Evolutionary conservation across 139 green algal genomes (phyloP).

Genomic region (Chlorella sp.): DNA sequence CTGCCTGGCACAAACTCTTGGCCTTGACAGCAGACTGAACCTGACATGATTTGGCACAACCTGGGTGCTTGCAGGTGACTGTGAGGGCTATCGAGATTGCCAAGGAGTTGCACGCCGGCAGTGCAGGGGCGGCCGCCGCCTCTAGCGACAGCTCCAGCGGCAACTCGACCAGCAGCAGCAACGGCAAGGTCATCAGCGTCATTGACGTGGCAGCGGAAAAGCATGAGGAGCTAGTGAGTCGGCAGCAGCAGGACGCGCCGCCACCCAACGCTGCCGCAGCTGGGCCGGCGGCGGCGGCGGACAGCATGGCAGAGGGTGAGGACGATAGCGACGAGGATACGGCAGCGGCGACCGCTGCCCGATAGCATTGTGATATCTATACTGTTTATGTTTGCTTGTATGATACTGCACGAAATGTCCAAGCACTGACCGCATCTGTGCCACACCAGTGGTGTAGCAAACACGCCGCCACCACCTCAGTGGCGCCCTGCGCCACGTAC

Average conservation of each 20-base stretch:
- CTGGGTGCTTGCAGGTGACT: conserved; percentile 31
- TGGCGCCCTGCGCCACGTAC: no score
- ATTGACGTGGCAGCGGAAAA: conserved; percentile 10
- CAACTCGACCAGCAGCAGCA: background rate
- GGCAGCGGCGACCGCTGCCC: background rate
- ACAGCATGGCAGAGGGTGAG: no score
- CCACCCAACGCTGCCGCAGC: no score
- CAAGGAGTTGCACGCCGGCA: conserved; percentile 39
- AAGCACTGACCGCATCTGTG: no score
- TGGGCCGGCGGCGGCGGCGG: no score
- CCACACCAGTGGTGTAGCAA: no score
- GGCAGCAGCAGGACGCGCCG: background rate
- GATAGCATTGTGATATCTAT: background rate
- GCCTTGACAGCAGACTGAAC: background rate
- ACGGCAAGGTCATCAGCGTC: background rate
- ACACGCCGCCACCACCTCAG: no score
- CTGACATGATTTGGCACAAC: background rate
- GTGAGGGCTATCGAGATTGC: conserved; percentile 56
- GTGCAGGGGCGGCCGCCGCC: background rate
- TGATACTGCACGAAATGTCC: no score
- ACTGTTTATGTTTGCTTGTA: no score
- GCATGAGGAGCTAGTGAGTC: background rate
- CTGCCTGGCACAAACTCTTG: background rate
- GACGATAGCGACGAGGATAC: background rate
- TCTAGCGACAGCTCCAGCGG: background rate